Percentiles rank a stretch among this genome's conserved stretches.
These are phyloP conservation scores for Pichia exigua DNA, from an alignment of 805 yeast genomes.

Conservation along the genomic window DNA sequence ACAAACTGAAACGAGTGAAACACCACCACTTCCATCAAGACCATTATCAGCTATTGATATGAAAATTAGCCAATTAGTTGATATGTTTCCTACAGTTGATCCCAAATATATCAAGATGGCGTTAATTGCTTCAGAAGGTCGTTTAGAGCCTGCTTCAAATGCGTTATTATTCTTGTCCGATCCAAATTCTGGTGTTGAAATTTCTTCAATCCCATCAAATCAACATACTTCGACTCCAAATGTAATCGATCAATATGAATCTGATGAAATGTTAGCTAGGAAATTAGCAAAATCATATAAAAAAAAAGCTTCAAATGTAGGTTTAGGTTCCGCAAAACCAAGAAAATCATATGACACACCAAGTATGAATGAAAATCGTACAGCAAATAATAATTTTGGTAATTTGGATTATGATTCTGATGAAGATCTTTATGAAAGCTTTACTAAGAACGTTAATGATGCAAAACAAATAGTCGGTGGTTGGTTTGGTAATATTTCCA, in stretches of 20 bases:
- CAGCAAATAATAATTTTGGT: constrained; percentile 8
- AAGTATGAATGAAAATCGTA: neutral
- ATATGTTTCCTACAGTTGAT: constrained; percentile 80
- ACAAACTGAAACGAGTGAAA: neutral
- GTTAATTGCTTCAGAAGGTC: constrained; percentile 77
- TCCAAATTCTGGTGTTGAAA: constrained; percentile 51
- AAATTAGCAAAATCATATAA: constrained; percentile 60
- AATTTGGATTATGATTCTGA: constrained; percentile 31
- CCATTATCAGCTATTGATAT: constrained; percentile 1
- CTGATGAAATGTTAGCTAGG: constrained; percentile 78
- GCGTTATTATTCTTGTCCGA: constrained; percentile 78
- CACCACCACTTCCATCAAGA: constrained; percentile 2
- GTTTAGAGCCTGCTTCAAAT: constrained; percentile 78
- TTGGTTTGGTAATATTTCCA: constrained; percentile 68
- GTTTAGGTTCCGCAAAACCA: neutral
- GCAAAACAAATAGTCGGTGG: constrained; percentile 67
- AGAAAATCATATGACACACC: constrained; percentile 1
- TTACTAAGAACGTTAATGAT: constrained; percentile 72
- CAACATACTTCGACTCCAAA: constrained; percentile 27
- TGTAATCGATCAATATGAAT: constrained; percentile 21
- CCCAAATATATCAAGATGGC: constrained; percentile 67
- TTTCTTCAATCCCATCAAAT: constrained; percentile 29
- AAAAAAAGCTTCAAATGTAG: constrained; percentile 9
- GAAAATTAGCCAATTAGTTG: constrained; percentile 41
- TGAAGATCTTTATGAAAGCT: constrained; percentile 47